Conservation (phyloP, 148 eudicot genomes). For the Vaccinium corymbosum region DNA sequence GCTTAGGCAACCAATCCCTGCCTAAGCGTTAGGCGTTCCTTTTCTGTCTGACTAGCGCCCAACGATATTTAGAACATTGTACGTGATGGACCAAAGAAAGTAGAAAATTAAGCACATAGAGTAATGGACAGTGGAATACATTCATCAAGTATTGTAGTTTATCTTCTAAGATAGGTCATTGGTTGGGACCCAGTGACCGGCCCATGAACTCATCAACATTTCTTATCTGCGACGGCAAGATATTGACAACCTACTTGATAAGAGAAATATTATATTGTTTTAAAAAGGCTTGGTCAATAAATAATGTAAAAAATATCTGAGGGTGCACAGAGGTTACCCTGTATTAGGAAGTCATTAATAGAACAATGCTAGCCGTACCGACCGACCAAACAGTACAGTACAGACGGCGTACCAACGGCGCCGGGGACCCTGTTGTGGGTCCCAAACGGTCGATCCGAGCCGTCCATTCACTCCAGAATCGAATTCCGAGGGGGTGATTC, state of each 20-base stretch:
- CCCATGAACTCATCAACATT: constrained; percentile 35
- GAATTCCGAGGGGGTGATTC: too few species aligned
- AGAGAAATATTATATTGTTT: constrained; percentile 19
- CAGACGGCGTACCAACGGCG: too few species aligned
- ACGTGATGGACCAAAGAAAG: background rate
- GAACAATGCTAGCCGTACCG: too few species aligned
- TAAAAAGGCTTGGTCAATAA: constrained; percentile 9
- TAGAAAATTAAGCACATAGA: background rate
- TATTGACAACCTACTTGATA: background rate
- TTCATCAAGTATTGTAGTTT: background rate
- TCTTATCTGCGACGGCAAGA: constrained; percentile 15
- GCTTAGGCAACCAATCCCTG: too few species aligned
- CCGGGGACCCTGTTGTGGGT: too few species aligned
- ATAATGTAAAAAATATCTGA: constrained; percentile 20
- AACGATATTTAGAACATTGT: too few species aligned
- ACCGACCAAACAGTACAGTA: too few species aligned
- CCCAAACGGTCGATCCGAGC: too few species aligned
- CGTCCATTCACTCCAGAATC: too few species aligned
- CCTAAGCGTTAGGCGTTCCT: too few species aligned
- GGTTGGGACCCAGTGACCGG: constrained; percentile 33
- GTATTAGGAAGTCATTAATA: constrained; percentile 13
- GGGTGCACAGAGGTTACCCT: background rate
- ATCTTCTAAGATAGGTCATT: background rate
- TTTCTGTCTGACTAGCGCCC: too few species aligned
- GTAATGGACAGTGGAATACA: background rate